A percentile compares a stretch with the other conserved stretches of the same genome.
phyloP scores from a whole-genome alignment of 2,329 filamentous ascomycete genomes.

The Sporothrix globosa region DNA sequence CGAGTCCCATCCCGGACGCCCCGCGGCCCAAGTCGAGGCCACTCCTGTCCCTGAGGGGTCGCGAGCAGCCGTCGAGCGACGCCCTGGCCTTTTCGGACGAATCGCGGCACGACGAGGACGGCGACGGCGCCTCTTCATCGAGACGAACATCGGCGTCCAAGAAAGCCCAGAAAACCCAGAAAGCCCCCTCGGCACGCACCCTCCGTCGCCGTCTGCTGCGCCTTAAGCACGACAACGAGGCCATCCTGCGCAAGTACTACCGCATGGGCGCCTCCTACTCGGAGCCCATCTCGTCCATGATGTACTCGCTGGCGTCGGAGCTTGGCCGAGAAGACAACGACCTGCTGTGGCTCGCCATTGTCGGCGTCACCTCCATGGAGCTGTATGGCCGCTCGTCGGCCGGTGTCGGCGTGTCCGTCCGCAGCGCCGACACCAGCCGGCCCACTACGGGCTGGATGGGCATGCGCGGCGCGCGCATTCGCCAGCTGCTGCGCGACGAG shows the following conservation, averaged over 20 bases:
- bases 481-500: slow-evolving; percentile 86
- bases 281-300: slow-evolving; percentile 89
- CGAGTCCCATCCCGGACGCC: slow-evolving; percentile 67
- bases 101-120: slow-evolving; percentile 50
- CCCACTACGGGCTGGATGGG: slow-evolving; percentile 75
- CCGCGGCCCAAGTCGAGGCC: slow-evolving; percentile 65
- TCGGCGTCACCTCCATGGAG: slow-evolving; percentile 92
- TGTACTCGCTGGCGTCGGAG: slow-evolving; percentile 93
- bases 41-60: slow-evolving; percentile 58
- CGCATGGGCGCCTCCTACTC: slow-evolving; percentile 85
- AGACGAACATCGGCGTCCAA: slow-evolving; percentile 40
- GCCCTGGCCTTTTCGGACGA: slow-evolving; percentile 59
- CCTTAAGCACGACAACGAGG: slow-evolving; percentile 76
- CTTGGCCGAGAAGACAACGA: slow-evolving; percentile 97
- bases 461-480: slow-evolving; percentile 78
- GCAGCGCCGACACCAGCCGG: slow-evolving; percentile 53
- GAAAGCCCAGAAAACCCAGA: slow-evolving; percentile 19
- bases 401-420: slow-evolving; percentile 67
- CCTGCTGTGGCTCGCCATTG: slow-evolving; percentile 89
- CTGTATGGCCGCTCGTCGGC: slow-evolving; percentile 85
- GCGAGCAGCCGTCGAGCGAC: slow-evolving; percentile 53
- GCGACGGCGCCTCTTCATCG: slow-evolving; percentile 47
- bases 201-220: slow-evolving; percentile 74
- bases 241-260: slow-evolving; percentile 79
- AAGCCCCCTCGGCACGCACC: slow-evolving; percentile 67